These are phyloP conservation scores for Biscogniauxia sp. DNA, from an alignment of 2,329 filamentous ascomycete species.

Conservation along the genomic window DNA sequence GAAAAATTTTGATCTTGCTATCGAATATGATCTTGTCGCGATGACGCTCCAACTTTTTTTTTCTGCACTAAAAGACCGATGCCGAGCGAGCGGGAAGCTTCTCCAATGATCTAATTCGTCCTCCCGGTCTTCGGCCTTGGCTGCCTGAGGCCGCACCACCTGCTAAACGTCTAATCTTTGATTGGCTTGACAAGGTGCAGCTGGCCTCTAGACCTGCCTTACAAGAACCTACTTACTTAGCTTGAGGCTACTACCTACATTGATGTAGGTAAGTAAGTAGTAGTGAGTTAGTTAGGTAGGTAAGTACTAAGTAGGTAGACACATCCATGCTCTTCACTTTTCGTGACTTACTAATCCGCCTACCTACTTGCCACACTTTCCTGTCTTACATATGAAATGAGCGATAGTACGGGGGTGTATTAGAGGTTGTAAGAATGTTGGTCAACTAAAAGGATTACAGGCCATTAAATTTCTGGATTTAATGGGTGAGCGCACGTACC, in stretches of 20 bases:
- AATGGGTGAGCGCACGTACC: too few relatives aligned
- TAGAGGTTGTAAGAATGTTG: too few relatives aligned
- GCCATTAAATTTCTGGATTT: too few relatives aligned
- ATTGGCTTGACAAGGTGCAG: not conserved
- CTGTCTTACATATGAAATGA: too few relatives aligned
- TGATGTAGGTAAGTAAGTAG: not conserved
- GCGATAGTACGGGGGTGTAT: too few relatives aligned
- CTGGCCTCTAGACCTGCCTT: not conserved
- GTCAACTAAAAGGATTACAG: too few relatives aligned
- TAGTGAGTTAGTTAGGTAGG: too few relatives aligned
- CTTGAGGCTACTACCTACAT: not conserved
- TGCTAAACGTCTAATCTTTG: not conserved
- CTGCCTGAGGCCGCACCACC: not conserved
- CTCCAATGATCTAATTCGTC: slow-evolving; percentile 12
- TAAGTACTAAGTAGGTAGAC: too few relatives aligned
- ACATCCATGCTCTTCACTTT: too few relatives aligned
- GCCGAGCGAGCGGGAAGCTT: slow-evolving; percentile 29
- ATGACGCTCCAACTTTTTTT: slow-evolving; percentile 34
- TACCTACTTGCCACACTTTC: too few relatives aligned
- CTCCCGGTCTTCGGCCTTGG: not conserved
- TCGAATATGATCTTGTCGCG: slow-evolving; percentile 17
- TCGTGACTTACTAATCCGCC: too few relatives aligned
- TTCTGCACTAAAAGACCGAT: slow-evolving; percentile 21
- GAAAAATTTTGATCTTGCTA: not conserved
- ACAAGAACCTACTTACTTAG: too few relatives aligned